Percentiles rank a stretch among this genome's conserved stretches.
These are phyloP conservation scores for Cercospora sp. DNA, from an alignment of 2,329 filamentous ascomycete genomes.

Conservation along the genomic window DNA sequence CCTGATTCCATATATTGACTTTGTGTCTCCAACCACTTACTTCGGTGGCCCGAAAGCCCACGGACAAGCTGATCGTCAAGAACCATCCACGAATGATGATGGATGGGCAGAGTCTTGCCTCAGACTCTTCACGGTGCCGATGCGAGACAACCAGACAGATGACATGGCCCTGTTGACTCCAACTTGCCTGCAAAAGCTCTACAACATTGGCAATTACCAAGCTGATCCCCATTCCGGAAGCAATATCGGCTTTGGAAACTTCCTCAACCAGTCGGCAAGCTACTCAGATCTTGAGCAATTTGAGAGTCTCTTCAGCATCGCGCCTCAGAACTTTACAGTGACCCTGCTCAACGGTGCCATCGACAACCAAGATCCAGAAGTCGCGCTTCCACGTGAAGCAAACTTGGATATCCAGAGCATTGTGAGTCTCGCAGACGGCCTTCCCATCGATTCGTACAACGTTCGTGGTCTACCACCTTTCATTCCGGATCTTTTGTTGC, in stretches of 20 bases:
- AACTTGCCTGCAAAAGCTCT: slow-evolving; percentile 52
- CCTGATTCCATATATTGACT: slow-evolving; percentile 33
- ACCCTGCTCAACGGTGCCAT: slow-evolving; percentile 26
- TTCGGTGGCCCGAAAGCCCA: slow-evolving; percentile 36
- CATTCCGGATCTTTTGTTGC: slow-evolving; percentile 45
- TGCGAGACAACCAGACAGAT: slow-evolving; percentile 17
- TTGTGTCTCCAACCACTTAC: slow-evolving; percentile 38
- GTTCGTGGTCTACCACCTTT: slow-evolving; percentile 50
- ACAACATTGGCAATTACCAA: slow-evolving; percentile 53
- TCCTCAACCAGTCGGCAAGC: slow-evolving; percentile 54
- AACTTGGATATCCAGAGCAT: slow-evolving; percentile 66
- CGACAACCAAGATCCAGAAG: slow-evolving; percentile 30
- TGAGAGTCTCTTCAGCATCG: slow-evolving; percentile 42
- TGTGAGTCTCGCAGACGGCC: slow-evolving; percentile 56
- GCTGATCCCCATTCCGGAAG: slow-evolving; percentile 48
- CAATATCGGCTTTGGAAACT: slow-evolving; percentile 54
- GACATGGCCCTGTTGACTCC: slow-evolving; percentile 44
- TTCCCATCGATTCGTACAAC: slow-evolving; percentile 51
- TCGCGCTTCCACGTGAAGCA: slow-evolving; percentile 50
- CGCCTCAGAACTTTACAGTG: slow-evolving; percentile 48
- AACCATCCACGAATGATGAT: background rate
- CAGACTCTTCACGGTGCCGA: slow-evolving; percentile 1
- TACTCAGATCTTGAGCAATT: slow-evolving; percentile 50
- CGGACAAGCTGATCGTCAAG: background rate
- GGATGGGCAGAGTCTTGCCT: background rate